Conservation (phyloP, 768 basidiomycete species). For the Omphalotus guepiniiformis region DNA sequence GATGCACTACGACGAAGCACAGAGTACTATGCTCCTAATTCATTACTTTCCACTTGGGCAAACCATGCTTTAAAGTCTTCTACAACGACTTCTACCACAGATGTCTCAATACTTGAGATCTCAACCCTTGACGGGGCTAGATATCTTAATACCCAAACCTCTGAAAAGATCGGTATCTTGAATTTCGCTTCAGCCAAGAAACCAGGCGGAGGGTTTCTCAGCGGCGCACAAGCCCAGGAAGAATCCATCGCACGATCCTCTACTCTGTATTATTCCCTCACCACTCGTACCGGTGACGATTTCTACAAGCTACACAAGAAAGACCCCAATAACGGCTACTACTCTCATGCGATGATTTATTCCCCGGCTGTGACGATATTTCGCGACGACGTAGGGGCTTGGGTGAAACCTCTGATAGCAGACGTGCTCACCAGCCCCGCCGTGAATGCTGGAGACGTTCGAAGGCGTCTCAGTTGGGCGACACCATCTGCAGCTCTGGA, state of each 20-base stretch:
- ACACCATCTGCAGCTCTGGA: slow-evolving; percentile 19
- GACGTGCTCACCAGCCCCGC: slow-evolving; percentile 72
- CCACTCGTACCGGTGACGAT: slow-evolving; percentile 45
- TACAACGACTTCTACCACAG: slow-evolving; percentile 14
- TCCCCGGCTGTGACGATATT: slow-evolving; percentile 61
- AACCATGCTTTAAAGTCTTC: slow-evolving; percentile 8
- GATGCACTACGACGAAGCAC: slow-evolving; percentile 37
- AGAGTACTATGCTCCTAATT: slow-evolving; percentile 48
- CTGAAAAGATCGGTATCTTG: slow-evolving; percentile 51
- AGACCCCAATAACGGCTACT: slow-evolving; percentile 50
- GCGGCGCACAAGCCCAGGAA: slow-evolving; percentile 74
- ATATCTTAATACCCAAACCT: slow-evolving; percentile 23
- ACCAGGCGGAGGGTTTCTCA: slow-evolving; percentile 73
- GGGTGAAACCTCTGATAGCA: slow-evolving; percentile 51
- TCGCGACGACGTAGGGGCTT: slow-evolving; percentile 57
- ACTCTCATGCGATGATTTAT: slow-evolving; percentile 77
- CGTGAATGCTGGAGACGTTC: slow-evolving; percentile 59
- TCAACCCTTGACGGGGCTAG: slow-evolving; percentile 63
- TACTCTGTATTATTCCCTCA: slow-evolving; percentile 61
- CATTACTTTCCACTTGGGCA: slow-evolving; percentile 44
- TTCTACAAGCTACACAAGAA: slow-evolving; percentile 62
- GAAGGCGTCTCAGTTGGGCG: slow-evolving; percentile 14
- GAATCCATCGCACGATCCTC: slow-evolving; percentile 78
- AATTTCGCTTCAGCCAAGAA: slow-evolving; percentile 76
- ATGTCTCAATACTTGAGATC: slow-evolving; percentile 52